A percentile compares a stretch with the other conserved stretches of the same genome.
phyloP scores from a whole-genome alignment of 2,329 filamentous ascomycete genomes.

The Colletotrichum sp. region DNA sequence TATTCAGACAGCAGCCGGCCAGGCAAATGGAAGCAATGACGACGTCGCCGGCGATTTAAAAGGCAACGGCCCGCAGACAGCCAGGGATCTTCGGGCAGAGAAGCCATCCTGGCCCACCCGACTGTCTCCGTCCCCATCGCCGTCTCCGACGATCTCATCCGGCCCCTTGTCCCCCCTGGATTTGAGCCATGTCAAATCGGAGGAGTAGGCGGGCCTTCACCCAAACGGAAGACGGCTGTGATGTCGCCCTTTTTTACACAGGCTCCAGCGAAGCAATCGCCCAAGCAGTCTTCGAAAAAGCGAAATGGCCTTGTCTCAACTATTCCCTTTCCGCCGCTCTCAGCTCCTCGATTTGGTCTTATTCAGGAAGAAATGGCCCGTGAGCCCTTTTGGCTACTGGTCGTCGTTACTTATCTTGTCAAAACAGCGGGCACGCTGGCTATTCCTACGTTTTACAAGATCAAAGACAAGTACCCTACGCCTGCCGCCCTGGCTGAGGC shows the following conservation, averaged over 20 bases:
- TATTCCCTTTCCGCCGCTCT: slow-evolving; percentile 72
- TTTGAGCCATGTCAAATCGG: slow-evolving; percentile 10
- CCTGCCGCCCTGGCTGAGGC: slow-evolving; percentile 63
- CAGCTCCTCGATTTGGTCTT: slow-evolving; percentile 71
- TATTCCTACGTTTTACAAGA: slow-evolving; percentile 74
- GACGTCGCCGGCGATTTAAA: slow-evolving; percentile 9
- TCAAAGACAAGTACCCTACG: slow-evolving; percentile 73
- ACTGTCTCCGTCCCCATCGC: neutral
- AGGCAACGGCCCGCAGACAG: slow-evolving; percentile 16
- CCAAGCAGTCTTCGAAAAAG: slow-evolving; percentile 25
- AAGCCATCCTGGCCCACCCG: slow-evolving; percentile 6
- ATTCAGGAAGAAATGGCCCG: slow-evolving; percentile 81
- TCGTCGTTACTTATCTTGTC: slow-evolving; percentile 86
- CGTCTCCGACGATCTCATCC: slow-evolving; percentile 12
- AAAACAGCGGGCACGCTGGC: slow-evolving; percentile 76
- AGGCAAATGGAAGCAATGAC: neutral
- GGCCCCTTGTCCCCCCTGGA: slow-evolving; percentile 6
- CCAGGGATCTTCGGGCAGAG: slow-evolving; percentile 17
- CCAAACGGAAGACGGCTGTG: slow-evolving; percentile 6
- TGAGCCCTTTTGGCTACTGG: slow-evolving; percentile 79
- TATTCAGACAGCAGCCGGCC: neutral
- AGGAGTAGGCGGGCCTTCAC: neutral
- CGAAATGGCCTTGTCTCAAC: slow-evolving; percentile 53
- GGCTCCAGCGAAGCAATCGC: slow-evolving; percentile 17
- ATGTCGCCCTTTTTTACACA: slow-evolving; percentile 38